These are phyloP conservation scores for Erysimum cheiri DNA, from an alignment of 441 rosid genomes.

Conservation along the genomic window DNA sequence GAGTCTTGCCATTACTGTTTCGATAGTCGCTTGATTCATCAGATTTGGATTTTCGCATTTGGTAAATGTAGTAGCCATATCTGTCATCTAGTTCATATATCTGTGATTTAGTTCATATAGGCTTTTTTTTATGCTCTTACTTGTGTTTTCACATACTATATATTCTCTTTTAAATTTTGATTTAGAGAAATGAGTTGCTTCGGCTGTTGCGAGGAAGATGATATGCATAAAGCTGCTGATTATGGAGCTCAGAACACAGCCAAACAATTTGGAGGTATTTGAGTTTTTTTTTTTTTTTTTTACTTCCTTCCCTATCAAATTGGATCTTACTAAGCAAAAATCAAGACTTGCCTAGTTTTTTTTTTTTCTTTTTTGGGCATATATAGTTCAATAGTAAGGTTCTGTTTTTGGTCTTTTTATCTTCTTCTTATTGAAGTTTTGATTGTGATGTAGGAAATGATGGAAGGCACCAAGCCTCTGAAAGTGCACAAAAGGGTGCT, in stretches of 20 bases:
- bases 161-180: background rate
- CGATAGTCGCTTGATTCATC: background rate
- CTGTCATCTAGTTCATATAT: slow-evolving; percentile 2
- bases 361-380: too few relatives aligned
- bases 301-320: background rate
- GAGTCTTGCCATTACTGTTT: background rate
- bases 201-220: slow-evolving; percentile 83
- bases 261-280: slow-evolving; percentile 68
- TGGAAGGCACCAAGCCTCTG: slow-evolving; percentile 66
- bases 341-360: background rate
- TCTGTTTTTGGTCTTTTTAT: background rate
- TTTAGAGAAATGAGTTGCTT: slow-evolving; percentile 76
- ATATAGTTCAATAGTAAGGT: background rate
- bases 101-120: slow-evolving; percentile 4
- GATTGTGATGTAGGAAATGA: slow-evolving; percentile 51
- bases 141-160: background rate
- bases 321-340: background rate
- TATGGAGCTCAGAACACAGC: slow-evolving; percentile 62
- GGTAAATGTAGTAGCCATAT: background rate
- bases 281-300: background rate
- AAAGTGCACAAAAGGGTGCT: slow-evolving; percentile 65
- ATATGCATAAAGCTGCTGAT: slow-evolving; percentile 71
- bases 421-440: background rate
- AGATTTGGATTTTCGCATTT: slow-evolving; percentile 26
- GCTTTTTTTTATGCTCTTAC: background rate